Conservation (phyloP, 2,329 filamentous ascomycete genomes). For the Epichloe gansuensis region DNA sequence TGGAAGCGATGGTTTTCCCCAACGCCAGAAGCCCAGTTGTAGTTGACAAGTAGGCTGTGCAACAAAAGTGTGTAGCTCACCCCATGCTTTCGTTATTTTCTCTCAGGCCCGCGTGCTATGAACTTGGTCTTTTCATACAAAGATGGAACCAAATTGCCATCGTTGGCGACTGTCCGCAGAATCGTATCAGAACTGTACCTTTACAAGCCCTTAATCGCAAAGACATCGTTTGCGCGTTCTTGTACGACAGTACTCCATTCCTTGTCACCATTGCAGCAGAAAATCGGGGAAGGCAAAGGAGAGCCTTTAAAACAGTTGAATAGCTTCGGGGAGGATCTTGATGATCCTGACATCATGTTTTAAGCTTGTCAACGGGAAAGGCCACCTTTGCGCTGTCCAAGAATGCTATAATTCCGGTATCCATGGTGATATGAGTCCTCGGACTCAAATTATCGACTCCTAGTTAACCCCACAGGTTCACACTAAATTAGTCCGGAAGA, state of each 20-base stretch:
- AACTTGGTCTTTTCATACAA: too few species aligned
- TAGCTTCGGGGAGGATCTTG: conserved; percentile 3
- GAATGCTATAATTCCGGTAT: conserved; percentile 4
- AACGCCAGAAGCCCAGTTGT: too few species aligned
- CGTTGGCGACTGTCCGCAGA: too few species aligned
- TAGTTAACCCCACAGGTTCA: neutral
- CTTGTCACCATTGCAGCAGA: conserved; percentile 5
- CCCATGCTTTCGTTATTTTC: too few species aligned
- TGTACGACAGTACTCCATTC: conserved; percentile 6
- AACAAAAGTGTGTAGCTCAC: too few species aligned
- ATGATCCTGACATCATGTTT: conserved; percentile 5
- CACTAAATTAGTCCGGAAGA: too few species aligned
- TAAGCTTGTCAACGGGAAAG: conserved; percentile 3
- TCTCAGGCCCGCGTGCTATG: too few species aligned
- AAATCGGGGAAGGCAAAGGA: conserved; percentile 6
- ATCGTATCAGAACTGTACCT: too few species aligned
- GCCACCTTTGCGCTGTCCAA: conserved; percentile 2
- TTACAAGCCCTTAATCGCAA: too few species aligned
- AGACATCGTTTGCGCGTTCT: conserved; percentile 4
- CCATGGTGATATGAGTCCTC: conserved; percentile 5
- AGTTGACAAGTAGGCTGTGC: too few species aligned
- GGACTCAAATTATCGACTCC: conserved; percentile 5
- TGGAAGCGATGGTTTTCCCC: too few species aligned
- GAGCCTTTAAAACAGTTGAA: conserved; percentile 2
- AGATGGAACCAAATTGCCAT: too few species aligned